Percentiles rank a stretch among this genome's conserved stretches.
Conservation (phyloP, 2,329 filamentous ascomycete genomes). For the Penicillium oxalicum region DNA sequence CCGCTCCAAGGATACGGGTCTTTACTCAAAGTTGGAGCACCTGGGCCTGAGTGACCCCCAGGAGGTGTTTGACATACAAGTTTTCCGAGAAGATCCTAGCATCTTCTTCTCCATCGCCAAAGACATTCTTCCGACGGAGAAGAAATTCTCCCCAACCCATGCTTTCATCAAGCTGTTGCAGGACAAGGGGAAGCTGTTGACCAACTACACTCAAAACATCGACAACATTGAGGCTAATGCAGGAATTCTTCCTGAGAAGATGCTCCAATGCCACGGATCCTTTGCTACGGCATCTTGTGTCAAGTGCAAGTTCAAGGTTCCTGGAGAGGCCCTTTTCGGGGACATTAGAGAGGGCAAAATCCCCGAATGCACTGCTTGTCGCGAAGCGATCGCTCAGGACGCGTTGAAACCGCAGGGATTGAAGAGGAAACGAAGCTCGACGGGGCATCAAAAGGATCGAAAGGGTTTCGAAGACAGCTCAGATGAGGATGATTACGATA, state of each 20-base stretch:
- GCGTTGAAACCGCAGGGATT: constrained; percentile 41
- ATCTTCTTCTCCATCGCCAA: constrained; percentile 90
- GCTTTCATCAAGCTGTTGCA: constrained; percentile 87
- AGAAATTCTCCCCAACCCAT: constrained; percentile 84
- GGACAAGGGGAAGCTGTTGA: constrained; percentile 80
- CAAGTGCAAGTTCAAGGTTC: constrained; percentile 67
- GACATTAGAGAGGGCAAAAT: constrained; percentile 72
- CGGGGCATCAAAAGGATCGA: constrained; percentile 46
- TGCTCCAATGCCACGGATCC: constrained; percentile 94
- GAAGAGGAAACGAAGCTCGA: constrained; percentile 50
- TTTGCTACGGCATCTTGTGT: constrained; percentile 90
- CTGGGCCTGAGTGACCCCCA: constrained; percentile 78
- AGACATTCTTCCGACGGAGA: constrained; percentile 76
- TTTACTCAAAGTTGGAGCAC: constrained; percentile 78
- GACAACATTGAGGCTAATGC: constrained; percentile 90
- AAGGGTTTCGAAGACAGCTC: constrained; percentile 52
- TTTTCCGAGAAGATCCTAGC: constrained; percentile 78
- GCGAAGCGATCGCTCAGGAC: constrained; percentile 45
- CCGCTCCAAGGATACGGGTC: constrained; percentile 82
- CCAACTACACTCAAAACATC: constrained; percentile 98
- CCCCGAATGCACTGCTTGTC: constrained; percentile 69
- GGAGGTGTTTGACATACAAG: constrained; percentile 86
- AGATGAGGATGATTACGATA: constrained; percentile 57
- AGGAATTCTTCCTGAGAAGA: constrained; percentile 70
- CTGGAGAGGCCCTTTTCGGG: constrained; percentile 70